Evolutionary conservation across 1,284 basidiomycete genomes (phyloP), one percentile per base, ranked within the genome.

Genomic region (Malassezia japonica): DNA sequence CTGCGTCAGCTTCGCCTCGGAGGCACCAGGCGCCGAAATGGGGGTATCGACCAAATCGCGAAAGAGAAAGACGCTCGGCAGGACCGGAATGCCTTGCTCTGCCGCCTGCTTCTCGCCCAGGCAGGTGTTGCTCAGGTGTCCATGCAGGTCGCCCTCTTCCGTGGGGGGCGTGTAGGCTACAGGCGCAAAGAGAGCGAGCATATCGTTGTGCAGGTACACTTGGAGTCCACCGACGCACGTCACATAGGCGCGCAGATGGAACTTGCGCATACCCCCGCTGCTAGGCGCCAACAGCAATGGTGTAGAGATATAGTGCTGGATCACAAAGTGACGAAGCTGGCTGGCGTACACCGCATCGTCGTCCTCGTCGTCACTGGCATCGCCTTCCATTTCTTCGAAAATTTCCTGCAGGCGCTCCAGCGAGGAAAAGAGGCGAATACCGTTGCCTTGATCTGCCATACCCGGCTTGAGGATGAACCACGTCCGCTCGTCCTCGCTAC

Each of bases 371-470:
- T 61, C 58, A 10, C 60, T 60, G 15, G 78, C 78, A 15, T 77
- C 76, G 9, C 75, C 75, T 4, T 75, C 77, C 62, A 96, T 95
- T 46, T 81, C 81, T 58, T 85, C 79, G 64, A 98, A 90, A 40
- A 96, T 94, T 1, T 74, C 70, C 55, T 81, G 78, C 54, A 99
- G 76, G 31, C 81, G 77, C 9, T 83, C 81, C 69, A 85, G 83
- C 41, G 80, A 84, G 46, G 85, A 82, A 74, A 99, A 96, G 45
- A 99, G 76, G 32, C 91, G 77, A 57, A 99, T 92, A 0, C 92
- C 94, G 78, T 89, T 87, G 4, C 89, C 94, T 47, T 89, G 80
- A 76, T 98, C 92, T 1, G 91, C 85, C 85, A 99, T 94, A 10
- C 89, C 89, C 32, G 94, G 91, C 75, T 99, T 99, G 46, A 98